A percentile compares a stretch with the other conserved stretches of the same genome.
Evolutionary conservation across 176 grass and related monocot species (phyloP).

Genomic region (Musa acuminata): DNA sequence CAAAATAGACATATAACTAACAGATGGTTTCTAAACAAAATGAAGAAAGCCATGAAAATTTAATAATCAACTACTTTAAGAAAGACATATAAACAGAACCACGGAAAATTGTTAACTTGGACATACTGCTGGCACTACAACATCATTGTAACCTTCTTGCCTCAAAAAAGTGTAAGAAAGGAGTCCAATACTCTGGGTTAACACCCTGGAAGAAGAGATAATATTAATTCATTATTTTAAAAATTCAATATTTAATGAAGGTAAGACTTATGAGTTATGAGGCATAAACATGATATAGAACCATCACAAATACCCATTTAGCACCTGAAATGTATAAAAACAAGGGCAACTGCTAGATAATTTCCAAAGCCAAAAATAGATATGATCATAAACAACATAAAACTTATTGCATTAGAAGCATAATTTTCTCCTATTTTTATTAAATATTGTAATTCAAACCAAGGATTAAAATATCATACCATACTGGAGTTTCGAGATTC

Average conservation of each 20-base stretch:
- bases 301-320: not conserved
- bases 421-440: too few relatives aligned
- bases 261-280: not conserved
- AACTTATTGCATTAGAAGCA: too few relatives aligned
- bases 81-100: constrained; percentile 6
- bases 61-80: not conserved
- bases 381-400: too few relatives aligned
- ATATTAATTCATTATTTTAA: not conserved
- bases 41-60: not conserved
- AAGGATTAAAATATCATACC: too few relatives aligned
- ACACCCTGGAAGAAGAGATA: constrained; percentile 20
- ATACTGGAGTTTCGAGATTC: too few relatives aligned
- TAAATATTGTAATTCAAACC: too few relatives aligned
- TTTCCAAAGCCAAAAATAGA: too few relatives aligned
- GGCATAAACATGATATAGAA: not conserved
- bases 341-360: too few relatives aligned
- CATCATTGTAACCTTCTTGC: constrained; percentile 43
- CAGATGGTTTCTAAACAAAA: not conserved
- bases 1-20: not conserved
- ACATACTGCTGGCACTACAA: constrained; percentile 61
- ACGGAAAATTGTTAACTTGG: not conserved
- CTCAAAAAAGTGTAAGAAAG: constrained; percentile 68
- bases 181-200: constrained; percentile 65
- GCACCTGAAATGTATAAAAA: too few relatives aligned
- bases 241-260: too few relatives aligned